Evolutionary conservation across 2,329 filamentous ascomycete species (phyloP), one percentile per base, ranked within the genome.

Genomic region (Xylariaceae sp.): DNA sequence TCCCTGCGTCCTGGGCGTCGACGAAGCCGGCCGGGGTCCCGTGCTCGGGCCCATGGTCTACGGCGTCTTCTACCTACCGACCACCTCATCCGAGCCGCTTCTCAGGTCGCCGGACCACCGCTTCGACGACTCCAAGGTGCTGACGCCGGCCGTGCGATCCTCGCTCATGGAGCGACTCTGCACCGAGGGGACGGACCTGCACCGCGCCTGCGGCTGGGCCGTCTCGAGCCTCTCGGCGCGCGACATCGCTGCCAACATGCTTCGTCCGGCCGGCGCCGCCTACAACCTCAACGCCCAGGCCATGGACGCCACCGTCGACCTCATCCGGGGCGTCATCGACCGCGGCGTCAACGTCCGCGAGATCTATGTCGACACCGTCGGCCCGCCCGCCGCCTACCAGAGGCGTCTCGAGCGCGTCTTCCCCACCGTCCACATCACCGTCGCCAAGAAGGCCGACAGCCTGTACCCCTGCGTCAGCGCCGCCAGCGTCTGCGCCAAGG

Each of bases 231-330:
- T 97, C 48, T 94, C 87, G 0, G 88, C 92, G 7, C 77, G 83
- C 31, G 85, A 90, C 65, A 94, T 95, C 53, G 77, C 74, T 28
- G 76, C 87, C 6, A 76, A 78, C 53, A 94, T 94, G 86, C 70
- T 92, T 54, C 73, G 75, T 8, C 74, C 80, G 2, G 7, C 67
- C 6, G 55, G 57, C 7, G 65, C 66, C 13, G 60, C 69, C 3
- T 94, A 96, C 67, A 98, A 98, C 60, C 77, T 98, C 49, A 98
- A 98, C 60, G 88, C 88, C 4, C 92, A 98, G 64, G 90, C 90
- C 13, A 84, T 92, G 78, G 89, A 95, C 62, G 86, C 90, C 3
- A 97, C 90, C 0, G 78, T 94, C 16, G 76, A 77, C 27, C 71
- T 98, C 36, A 90, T 97, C 55, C 71, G 78, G 39, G 81, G 80